These are phyloP conservation scores for Penicillium sp. DNA, from an alignment of 2,329 filamentous ascomycete species.

Conservation along the genomic window DNA sequence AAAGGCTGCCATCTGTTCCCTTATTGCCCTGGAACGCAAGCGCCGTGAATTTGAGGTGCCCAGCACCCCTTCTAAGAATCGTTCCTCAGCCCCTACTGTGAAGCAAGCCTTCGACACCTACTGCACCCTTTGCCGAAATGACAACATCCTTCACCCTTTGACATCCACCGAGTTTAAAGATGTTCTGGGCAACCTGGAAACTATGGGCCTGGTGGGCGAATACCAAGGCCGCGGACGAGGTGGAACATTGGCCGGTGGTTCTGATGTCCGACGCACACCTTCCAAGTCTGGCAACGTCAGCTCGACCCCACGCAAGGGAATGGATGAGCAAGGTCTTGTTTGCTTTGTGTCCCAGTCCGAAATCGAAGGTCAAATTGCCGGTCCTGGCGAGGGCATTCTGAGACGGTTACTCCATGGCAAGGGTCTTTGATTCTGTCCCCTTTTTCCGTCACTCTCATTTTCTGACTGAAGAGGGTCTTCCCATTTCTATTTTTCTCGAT, in stretches of 20 bases:
- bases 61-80: slow-evolving; percentile 58
- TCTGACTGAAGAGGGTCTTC: neutral
- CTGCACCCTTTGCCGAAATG: slow-evolving; percentile 72
- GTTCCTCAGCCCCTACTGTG: slow-evolving; percentile 65
- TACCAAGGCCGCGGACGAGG: slow-evolving; percentile 66
- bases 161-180: slow-evolving; percentile 92
- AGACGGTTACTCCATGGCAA: slow-evolving; percentile 38
- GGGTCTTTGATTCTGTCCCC: slow-evolving; percentile 26
- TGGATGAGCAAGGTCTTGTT: slow-evolving; percentile 73
- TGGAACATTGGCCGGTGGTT: slow-evolving; percentile 51
- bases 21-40: slow-evolving; percentile 79
- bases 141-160: slow-evolving; percentile 84
- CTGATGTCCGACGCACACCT: slow-evolving; percentile 58
- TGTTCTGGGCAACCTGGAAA: slow-evolving; percentile 84
- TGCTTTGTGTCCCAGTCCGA: slow-evolving; percentile 78
- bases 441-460: neutral
- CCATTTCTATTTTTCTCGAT: neutral
- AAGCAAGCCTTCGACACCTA: slow-evolving; percentile 83
- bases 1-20: slow-evolving; percentile 85
- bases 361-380: slow-evolving; percentile 63
- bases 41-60: slow-evolving; percentile 45
- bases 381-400: slow-evolving; percentile 49
- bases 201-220: slow-evolving; percentile 70
- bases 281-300: slow-evolving; percentile 61
- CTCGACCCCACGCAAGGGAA: slow-evolving; percentile 48